Conservation (phyloP, 2,329 filamentous ascomycete genomes). For the Hymenoscyphus fraxineus region DNA sequence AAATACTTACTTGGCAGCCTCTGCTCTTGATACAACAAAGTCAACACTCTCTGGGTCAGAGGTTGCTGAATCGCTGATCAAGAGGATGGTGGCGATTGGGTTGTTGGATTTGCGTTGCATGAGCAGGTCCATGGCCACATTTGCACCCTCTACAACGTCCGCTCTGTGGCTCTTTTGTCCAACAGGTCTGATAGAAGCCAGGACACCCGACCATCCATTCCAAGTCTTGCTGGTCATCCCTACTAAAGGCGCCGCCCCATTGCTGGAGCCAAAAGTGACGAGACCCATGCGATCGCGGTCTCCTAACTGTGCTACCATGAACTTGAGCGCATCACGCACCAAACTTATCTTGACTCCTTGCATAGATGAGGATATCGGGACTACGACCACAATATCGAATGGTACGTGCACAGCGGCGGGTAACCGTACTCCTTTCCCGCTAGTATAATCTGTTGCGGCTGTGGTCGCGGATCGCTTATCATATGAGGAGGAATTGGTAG, state of each 20-base stretch:
- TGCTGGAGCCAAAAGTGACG: conserved; percentile 93
- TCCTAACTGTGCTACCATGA: conserved; percentile 84
- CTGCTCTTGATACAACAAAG: conserved; percentile 93
- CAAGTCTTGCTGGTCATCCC: conserved; percentile 96
- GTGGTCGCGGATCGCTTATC: conserved; percentile 77
- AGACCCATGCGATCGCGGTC: conserved; percentile 95
- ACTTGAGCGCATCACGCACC: conserved; percentile 84
- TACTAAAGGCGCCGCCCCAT: conserved; percentile 90
- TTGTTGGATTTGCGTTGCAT: conserved; percentile 98
- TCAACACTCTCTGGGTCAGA: conserved; percentile 94
- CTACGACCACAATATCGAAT: conserved; percentile 91
- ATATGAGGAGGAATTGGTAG: conserved; percentile 74
- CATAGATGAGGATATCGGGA: conserved; percentile 97
- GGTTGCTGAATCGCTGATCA: conserved; percentile 96
- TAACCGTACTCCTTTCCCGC: conserved; percentile 41
- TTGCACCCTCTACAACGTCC: conserved; percentile 95
- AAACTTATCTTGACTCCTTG: conserved; percentile 98
- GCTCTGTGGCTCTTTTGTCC: conserved; percentile 95
- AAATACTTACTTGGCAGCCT: conserved; percentile 81
- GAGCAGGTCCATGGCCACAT: conserved; percentile 95
- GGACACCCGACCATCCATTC: conserved; percentile 83
- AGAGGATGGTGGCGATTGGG: conserved; percentile 87
- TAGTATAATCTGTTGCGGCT: conserved; percentile 88
- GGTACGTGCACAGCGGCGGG: conserved; percentile 68
- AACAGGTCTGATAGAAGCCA: conserved; percentile 85